Evolutionary conservation across 148 eudicot genomes (phyloP).

Genomic region (Tetragonia tetragonoides): DNA sequence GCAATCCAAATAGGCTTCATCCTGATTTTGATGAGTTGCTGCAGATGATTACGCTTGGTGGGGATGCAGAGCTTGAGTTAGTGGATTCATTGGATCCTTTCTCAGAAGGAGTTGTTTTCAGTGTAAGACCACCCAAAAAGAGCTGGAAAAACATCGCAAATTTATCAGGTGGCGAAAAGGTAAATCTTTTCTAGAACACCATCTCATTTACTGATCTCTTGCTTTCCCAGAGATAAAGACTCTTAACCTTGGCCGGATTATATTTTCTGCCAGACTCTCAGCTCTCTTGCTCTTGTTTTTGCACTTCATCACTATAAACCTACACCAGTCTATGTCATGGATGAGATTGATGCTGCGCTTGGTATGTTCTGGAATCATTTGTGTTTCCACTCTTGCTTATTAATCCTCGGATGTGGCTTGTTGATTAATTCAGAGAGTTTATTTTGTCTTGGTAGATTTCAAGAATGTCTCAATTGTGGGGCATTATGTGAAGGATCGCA

Average conservation of each 20-base stretch:
- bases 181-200: constrained; percentile 19
- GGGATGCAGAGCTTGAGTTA: constrained; percentile 95
- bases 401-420: neutral
- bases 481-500: constrained; percentile 94
- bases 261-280: constrained; percentile 63
- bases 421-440: constrained; percentile 4
- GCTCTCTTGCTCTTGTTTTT: constrained; percentile 93
- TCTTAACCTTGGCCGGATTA: neutral
- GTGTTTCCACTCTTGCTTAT: neutral
- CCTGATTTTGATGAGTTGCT: constrained; percentile 14
- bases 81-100: constrained; percentile 99
- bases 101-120: constrained; percentile 97
- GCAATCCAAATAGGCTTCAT: neutral
- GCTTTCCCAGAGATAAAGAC: neutral
- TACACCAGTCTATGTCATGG: constrained; percentile 97
- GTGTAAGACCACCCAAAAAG: constrained; percentile 97
- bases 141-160: constrained; percentile 98
- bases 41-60: constrained; percentile 99
- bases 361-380: constrained; percentile 39
- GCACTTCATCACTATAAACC: constrained; percentile 99
- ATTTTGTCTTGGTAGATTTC: constrained; percentile 52
- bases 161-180: constrained; percentile 99
- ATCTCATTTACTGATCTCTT: neutral
- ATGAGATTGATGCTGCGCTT: constrained; percentile 96
- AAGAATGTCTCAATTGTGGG: constrained; percentile 98